phyloP scores from a whole-genome alignment of 1,284 basidiomycete species.

The Ceratobasidium sp. region DNA sequence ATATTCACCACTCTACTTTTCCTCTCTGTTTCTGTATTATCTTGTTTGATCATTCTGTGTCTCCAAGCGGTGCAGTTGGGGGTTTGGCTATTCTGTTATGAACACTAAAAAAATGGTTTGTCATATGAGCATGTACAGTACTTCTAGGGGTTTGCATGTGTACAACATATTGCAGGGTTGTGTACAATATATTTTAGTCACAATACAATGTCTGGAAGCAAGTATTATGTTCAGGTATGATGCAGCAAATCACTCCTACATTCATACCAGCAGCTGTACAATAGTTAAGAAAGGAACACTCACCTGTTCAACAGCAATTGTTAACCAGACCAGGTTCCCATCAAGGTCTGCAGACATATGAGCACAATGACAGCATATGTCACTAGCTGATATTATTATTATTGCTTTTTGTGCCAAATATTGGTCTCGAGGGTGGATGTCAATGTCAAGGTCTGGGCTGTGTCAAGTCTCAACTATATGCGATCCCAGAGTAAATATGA shows the following conservation, averaged over 20 bases:
- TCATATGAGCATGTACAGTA: too few relatives aligned
- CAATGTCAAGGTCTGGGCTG: neutral
- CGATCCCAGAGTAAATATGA: neutral
- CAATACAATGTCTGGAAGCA: too few relatives aligned
- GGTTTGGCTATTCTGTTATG: too few relatives aligned
- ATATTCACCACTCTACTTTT: too few relatives aligned
- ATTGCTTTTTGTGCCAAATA: neutral
- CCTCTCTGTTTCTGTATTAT: too few relatives aligned
- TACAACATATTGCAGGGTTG: too few relatives aligned
- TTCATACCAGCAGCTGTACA: neutral
- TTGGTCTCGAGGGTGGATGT: neutral
- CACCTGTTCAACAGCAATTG: conserved; percentile 6
- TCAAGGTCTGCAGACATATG: neutral
- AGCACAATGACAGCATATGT: conserved; percentile 15
- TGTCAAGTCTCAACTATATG: too few relatives aligned
- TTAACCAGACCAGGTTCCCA: neutral
- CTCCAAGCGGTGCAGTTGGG: too few relatives aligned
- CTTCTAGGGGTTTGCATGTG: too few relatives aligned
- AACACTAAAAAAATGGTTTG: too few relatives aligned
- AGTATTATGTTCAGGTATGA: neutral
- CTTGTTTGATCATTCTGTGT: too few relatives aligned
- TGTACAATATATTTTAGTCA: neutral
- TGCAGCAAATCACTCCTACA: neutral
- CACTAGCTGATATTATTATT: neutral
- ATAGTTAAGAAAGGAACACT: neutral